Conservation (phyloP, 169 alveolate genomes). For the Cyclospora cayetanensis region DNA sequence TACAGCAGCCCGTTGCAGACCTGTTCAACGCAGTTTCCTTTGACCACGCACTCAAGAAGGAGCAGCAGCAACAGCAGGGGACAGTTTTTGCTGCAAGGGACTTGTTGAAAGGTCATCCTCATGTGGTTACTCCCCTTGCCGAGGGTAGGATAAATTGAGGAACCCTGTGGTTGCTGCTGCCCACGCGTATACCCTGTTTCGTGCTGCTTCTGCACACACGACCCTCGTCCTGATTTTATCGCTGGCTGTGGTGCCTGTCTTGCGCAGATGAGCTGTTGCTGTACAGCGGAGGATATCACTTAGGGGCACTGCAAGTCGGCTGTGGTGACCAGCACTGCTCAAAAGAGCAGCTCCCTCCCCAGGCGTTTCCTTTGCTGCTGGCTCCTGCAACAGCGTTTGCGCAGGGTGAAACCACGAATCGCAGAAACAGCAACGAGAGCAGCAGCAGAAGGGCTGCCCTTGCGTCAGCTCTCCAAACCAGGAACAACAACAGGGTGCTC, state of each 20-base stretch:
- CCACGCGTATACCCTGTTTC: not conserved
- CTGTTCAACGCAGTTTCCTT: not conserved
- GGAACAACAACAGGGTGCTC: constrained; percentile 36
- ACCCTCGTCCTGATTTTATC: not conserved
- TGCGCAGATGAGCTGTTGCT: constrained; percentile 59
- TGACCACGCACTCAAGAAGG: constrained; percentile 1
- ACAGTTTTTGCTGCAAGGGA: not conserved
- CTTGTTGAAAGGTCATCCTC: constrained; percentile 53
- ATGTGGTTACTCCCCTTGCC: constrained; percentile 66
- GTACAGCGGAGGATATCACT: constrained; percentile 58
- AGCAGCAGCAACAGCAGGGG: constrained; percentile 38
- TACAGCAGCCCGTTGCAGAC: constrained; percentile 42
- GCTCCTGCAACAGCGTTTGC: constrained; percentile 69
- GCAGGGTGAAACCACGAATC: not conserved
- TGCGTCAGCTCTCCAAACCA: constrained; percentile 58
- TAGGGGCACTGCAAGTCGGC: constrained; percentile 31
- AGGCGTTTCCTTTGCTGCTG: constrained; percentile 54
- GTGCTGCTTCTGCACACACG: not conserved
- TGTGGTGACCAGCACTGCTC: constrained; percentile 17
- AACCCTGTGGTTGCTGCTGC: not conserved
- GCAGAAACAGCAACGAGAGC: constrained; percentile 45
- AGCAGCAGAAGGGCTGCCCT: constrained; percentile 47
- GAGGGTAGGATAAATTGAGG: constrained; percentile 11
- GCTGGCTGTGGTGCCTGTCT: not conserved
- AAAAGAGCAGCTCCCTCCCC: constrained; percentile 20